Base-by-base conservation (phyloP, 306 rosid species). In the Casuarina cunninghamiana region DNA sequence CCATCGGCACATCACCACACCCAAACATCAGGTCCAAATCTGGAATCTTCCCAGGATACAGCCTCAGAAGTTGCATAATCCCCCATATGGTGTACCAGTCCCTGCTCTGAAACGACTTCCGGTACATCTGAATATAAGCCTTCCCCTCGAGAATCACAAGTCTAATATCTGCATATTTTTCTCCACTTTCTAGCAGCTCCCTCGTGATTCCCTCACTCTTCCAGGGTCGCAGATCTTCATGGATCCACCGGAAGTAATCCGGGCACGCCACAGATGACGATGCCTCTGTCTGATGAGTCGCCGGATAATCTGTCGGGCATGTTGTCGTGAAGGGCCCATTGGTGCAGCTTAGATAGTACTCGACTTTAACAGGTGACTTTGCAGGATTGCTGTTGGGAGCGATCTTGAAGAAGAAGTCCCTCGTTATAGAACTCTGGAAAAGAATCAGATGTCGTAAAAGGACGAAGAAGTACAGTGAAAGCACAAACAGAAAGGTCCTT, bases 1-100 rank as follows among this genome's bases (percentile, higher is more conserved):
- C 84, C 53, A 72, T n/a, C 19, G 83, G 79, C 10, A 5, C 50
- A 67, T 88, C 91, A 0, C 83, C 91, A 73, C 91, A 88, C 3
- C 50, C 53, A 80, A 88, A 85, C 86, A 88, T 6, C 2, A 88
- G 44, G 75, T 88, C 91, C 74, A 88, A 66, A 76, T 85, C 89
- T 1, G 89, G 89, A 39, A 88, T 26, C 69, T 76, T 68, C 42
- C 89, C 87, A 0, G 89, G 91, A 7, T 88, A 88, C 49, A 88
- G 11, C 75, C 87, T 88, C 50, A 85, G 77, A 11, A 88, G 87
- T 45, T 88, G 89, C 4, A 79, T n/a, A 32, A 88, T 85, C 3
- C 91, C 91, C 91, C 91, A 88, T 32, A 85, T 51, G 8, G 91
- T 88, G 49, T 85, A 88, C 3, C 83, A 46, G 43, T 88, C 91